Evolutionary conservation across 805 yeast genomes (phyloP), one percentile per base, ranked within the genome.

Genomic region (Cyberlindnera galapagoensis): DNA sequence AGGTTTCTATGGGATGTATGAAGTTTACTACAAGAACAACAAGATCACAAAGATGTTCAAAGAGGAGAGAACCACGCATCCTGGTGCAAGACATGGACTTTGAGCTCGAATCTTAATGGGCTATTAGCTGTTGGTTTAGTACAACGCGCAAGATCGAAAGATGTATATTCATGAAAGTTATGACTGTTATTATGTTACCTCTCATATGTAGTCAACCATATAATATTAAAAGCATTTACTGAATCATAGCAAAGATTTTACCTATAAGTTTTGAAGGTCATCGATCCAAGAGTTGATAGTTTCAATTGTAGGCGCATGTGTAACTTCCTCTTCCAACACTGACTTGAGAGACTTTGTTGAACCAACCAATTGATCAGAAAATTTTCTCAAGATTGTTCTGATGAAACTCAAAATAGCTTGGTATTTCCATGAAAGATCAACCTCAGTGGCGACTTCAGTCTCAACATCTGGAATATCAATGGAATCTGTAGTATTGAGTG

Each of bases 401-500:
- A 59, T 31, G 28, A 68, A 56, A 12, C 63, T 56, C 26, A 61
- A 30, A 9, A 58, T 40, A 7, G 60, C 51, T 19, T 57, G 56
- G 33, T 67, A 63, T 34, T 67, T 67, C 72, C 72, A 68, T 19
- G 47, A 43, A 8, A 52, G 24, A 38, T 67, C 71, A 18, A 51
- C 42, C 6, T 47, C 49, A 18, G 54, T 59, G 9, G 60, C 36
- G 5, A 50, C 62, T 24, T 41, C 46, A 12, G 45, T 56, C 11
- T 30, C 36, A 16, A 46, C 38, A 25, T 54, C 51, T 15, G 52
- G 49, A 12, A 53, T 33, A n/a, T 38, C 43, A 13, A 51, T 43
- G 6, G 45, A 59, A n/a, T 38, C 47, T 13, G 28, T 35, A 4
- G 25, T 21, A 7, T 38, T 46, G 15, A 59, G 31, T 16, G 11